Evolutionary conservation across 2,329 filamentous ascomycete species (phyloP).

Genomic region (Penicillium oxalicum): DNA sequence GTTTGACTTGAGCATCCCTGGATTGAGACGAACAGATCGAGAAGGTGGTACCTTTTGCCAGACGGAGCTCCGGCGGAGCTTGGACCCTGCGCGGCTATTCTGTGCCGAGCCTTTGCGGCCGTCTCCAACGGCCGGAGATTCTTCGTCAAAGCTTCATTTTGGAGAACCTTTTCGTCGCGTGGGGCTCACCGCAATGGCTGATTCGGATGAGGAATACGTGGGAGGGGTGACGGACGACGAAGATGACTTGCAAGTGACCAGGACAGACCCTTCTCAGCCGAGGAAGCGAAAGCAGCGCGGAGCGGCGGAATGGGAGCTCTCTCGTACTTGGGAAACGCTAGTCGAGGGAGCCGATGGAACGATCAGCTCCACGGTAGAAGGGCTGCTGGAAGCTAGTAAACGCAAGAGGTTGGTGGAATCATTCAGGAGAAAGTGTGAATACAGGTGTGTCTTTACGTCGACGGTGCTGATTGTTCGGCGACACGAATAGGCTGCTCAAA

Average conservation of each 20-base stretch:
- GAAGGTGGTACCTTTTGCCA: not conserved
- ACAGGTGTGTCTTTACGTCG: not conserved
- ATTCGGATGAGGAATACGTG: constrained; percentile 50
- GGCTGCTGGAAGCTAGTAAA: constrained; percentile 74
- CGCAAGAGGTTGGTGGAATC: constrained; percentile 53
- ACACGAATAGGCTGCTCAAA: constrained; percentile 62
- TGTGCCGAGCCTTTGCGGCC: constrained; percentile 4
- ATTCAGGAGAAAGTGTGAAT: not conserved
- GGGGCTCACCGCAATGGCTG: constrained; percentile 32
- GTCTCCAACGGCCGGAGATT: constrained; percentile 3
- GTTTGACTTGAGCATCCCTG: not conserved
- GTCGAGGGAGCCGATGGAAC: constrained; percentile 74
- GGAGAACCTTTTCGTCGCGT: not conserved
- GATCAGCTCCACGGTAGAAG: constrained; percentile 65
- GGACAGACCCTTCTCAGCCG: constrained; percentile 18
- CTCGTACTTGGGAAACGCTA: constrained; percentile 59
- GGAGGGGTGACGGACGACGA: constrained; percentile 46
- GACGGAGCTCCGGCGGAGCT: constrained; percentile 28
- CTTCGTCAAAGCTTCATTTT: constrained; percentile 15
- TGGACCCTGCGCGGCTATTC: constrained; percentile 18
- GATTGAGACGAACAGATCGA: constrained; percentile 2
- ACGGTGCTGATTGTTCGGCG: constrained; percentile 12
- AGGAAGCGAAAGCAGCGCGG: constrained; percentile 37
- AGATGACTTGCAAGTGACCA: constrained; percentile 23
- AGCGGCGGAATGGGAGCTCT: constrained; percentile 43